These are phyloP conservation scores for Biscogniauxia sp. DNA, from an alignment of 2,329 filamentous ascomycete genomes.

Conservation along the genomic window DNA sequence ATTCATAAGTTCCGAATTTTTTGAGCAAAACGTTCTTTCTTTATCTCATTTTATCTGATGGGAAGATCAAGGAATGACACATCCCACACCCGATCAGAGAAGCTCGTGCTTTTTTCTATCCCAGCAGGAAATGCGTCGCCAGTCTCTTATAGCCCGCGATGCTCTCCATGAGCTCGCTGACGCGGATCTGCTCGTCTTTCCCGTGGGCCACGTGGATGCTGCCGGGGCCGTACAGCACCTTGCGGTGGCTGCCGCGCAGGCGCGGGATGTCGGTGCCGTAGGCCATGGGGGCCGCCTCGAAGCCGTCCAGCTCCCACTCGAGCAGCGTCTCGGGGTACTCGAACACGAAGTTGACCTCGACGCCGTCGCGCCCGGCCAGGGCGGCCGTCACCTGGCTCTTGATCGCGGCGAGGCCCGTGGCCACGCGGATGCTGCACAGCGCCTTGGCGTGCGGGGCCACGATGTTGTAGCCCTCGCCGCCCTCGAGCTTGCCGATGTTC, in stretches of 20 bases:
- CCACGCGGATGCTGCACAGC: constrained; percentile 39
- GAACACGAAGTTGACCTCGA: constrained; percentile 35
- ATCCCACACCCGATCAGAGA: no score
- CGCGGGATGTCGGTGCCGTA: constrained; percentile 41
- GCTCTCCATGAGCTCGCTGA: constrained; percentile 37
- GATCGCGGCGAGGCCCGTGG: constrained; percentile 34
- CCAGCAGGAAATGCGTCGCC: background rate
- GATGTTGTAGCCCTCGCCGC: constrained; percentile 40
- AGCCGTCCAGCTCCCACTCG: constrained; percentile 38
- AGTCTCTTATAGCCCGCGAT: constrained; percentile 37
- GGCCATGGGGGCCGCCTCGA: constrained; percentile 36
- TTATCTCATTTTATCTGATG: no score
- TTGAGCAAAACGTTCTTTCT: no score
- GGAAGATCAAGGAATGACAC: no score
- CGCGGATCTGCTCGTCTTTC: constrained; percentile 35
- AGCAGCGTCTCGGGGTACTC: constrained; percentile 38
- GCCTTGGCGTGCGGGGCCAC: constrained; percentile 37
- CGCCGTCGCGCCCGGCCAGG: constrained; percentile 32
- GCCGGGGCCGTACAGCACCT: constrained; percentile 39
- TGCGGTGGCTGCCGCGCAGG: constrained; percentile 32
- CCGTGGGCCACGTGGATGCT: constrained; percentile 39
- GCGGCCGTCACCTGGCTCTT: constrained; percentile 32
- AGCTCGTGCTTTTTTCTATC: background rate
- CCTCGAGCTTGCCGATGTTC: constrained; percentile 38
- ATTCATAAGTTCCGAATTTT: no score